These are phyloP conservation scores for Pseudozyma pruni DNA, from an alignment of 1,284 basidiomycete species.

Conservation along the genomic window DNA sequence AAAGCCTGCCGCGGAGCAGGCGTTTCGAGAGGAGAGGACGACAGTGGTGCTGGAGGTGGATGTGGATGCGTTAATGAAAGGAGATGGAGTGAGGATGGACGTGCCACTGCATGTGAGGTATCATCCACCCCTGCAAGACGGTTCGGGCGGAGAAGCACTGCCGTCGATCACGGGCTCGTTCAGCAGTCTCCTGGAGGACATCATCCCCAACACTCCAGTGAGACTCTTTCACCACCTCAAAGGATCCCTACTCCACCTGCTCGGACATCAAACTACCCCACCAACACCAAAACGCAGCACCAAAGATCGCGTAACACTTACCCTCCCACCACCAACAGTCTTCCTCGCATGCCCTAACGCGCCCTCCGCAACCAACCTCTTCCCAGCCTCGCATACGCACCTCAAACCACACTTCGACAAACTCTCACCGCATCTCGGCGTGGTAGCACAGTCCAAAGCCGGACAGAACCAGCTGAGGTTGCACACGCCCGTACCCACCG, in stretches of 20 bases:
- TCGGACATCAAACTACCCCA: not conserved
- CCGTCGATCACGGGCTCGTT: not conserved
- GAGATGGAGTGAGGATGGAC: conserved; percentile 3
- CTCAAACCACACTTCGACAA: not conserved
- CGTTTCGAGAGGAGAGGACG: not conserved
- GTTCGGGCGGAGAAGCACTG: not conserved
- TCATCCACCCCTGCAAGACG: not conserved
- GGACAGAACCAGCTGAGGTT: not conserved
- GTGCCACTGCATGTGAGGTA: conserved; percentile 28
- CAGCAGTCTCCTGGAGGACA: not conserved
- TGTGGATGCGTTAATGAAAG: conserved; percentile 3
- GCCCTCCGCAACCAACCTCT: conserved; percentile 1
- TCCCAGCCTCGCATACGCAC: conserved; percentile 22
- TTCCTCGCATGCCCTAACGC: conserved; percentile 10
- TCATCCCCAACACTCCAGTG: not conserved
- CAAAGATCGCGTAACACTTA: not conserved
- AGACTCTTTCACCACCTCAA: not conserved
- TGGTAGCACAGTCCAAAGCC: not conserved
- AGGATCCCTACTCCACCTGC: not conserved
- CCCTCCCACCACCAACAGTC: conserved; percentile 5
- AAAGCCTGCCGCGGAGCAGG: not conserved
- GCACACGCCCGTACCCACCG: conserved; percentile 4
- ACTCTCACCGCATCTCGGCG: not conserved
- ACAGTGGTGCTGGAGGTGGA: conserved; percentile 1
- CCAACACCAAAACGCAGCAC: not conserved